phyloP scores from a whole-genome alignment of 805 yeast genomes.

The Hanseniaspora meyeri region DNA sequence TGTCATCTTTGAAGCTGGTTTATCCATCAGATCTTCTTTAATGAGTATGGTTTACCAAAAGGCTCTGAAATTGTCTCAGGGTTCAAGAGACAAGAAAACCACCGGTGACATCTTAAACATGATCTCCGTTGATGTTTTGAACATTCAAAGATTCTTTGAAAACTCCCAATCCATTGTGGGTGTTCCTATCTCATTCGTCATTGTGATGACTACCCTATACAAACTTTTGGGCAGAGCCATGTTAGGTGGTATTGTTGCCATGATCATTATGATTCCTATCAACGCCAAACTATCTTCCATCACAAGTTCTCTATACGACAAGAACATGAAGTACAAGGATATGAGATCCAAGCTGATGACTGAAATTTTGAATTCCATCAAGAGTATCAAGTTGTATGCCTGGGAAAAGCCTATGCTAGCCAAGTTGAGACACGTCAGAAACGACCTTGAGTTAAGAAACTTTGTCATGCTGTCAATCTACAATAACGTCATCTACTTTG shows the following conservation, averaged over 20 bases:
- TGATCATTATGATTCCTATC: slow-evolving; percentile 46
- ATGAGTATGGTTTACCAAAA: slow-evolving; percentile 60
- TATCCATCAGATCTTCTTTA: slow-evolving; percentile 53
- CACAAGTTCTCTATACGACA: slow-evolving; percentile 36
- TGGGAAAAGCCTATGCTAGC: slow-evolving; percentile 57
- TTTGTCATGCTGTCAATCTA: slow-evolving; percentile 37
- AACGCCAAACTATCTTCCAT: slow-evolving; percentile 38
- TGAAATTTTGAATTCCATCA: slow-evolving; percentile 48
- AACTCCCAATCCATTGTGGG: slow-evolving; percentile 44
- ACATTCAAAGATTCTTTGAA: slow-evolving; percentile 48
- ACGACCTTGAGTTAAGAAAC: slow-evolving; percentile 44
- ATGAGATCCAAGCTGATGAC: slow-evolving; percentile 45
- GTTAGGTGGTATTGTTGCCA: slow-evolving; percentile 42
- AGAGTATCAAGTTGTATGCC: slow-evolving; percentile 53
- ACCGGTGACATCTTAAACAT: slow-evolving; percentile 74
- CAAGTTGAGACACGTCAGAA: slow-evolving; percentile 41
- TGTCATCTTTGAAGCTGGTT: slow-evolving; percentile 45
- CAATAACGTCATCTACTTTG: slow-evolving; percentile 38
- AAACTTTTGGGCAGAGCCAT: slow-evolving; percentile 47
- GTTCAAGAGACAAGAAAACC: slow-evolving; percentile 45
- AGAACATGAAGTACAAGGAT: slow-evolving; percentile 54
- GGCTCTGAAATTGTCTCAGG: slow-evolving; percentile 54
- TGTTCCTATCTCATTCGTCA: slow-evolving; percentile 44
- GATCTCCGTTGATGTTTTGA: slow-evolving; percentile 62
- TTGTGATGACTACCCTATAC: slow-evolving; percentile 44